Percentiles rank a stretch among this genome's conserved stretches.
These are phyloP conservation scores for Perilla frutescens DNA, from an alignment of 257 asterid species.

Conservation along the genomic window DNA sequence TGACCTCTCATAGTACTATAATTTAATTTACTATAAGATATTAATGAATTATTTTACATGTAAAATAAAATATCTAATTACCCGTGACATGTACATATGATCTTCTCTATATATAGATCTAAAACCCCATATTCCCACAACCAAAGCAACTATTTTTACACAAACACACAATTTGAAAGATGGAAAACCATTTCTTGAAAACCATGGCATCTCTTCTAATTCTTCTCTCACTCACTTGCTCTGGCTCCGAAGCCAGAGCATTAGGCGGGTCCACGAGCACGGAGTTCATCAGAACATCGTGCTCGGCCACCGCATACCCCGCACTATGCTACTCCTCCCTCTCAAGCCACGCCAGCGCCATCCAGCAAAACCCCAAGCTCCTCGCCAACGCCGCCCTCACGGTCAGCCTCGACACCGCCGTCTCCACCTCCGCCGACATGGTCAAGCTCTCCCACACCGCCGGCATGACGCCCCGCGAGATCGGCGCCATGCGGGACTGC, in stretches of 20 bases:
- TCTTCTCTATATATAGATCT: neutral
- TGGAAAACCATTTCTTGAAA: constrained; percentile 39
- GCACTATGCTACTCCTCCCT: constrained; percentile 68
- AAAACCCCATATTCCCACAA: constrained; percentile 22
- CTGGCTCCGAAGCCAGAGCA: constrained; percentile 38
- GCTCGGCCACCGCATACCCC: constrained; percentile 73
- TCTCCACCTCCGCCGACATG: constrained; percentile 51
- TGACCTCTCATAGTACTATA: no score
- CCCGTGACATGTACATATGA: no score
- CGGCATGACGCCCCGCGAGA: constrained; percentile 57
- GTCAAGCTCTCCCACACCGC: constrained; percentile 41
- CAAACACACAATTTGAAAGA: constrained; percentile 6
- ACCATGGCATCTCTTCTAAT: constrained; percentile 30
- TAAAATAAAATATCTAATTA: no score
- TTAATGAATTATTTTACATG: no score
- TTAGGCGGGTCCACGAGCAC: constrained; percentile 38
- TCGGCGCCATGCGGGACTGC: constrained; percentile 70
- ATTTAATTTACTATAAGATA: no score
- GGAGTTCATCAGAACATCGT: constrained; percentile 59
- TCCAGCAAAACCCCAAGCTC: constrained; percentile 53
- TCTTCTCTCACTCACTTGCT: constrained; percentile 19
- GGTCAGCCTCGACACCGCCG: constrained; percentile 48
- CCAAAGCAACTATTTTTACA: neutral
- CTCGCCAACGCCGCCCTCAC: constrained; percentile 65
- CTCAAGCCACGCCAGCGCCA: constrained; percentile 48